Conservation (phyloP, 768 basidiomycete species). For the Kwoniella bestiolae region DNA sequence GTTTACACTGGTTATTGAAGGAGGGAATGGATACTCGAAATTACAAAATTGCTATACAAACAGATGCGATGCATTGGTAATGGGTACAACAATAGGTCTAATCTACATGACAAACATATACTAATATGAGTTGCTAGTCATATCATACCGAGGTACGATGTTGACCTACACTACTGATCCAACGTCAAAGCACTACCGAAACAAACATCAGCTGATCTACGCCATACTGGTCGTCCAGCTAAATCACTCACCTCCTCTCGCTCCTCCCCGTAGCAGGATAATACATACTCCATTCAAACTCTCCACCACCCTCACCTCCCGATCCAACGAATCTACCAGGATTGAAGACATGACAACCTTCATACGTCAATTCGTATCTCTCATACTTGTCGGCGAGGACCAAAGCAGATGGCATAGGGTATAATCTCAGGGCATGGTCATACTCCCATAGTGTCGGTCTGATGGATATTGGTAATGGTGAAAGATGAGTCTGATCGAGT, state of each 20-base stretch:
- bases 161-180: conserved; percentile 13
- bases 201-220: conserved; percentile 18
- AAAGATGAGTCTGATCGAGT: conserved; percentile 92
- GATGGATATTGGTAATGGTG: conserved; percentile 78
- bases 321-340: conserved; percentile 88
- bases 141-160: background rate
- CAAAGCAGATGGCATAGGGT: conserved; percentile 90
- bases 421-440: conserved; percentile 88
- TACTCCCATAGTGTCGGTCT: conserved; percentile 87
- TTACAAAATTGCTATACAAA: background rate
- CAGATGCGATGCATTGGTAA: background rate
- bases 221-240: conserved; percentile 68
- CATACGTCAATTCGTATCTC: conserved; percentile 92
- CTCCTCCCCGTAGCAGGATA: conserved; percentile 82
- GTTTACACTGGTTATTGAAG: background rate
- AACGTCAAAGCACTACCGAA: conserved; percentile 40
- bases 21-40: background rate
- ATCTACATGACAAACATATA: background rate
- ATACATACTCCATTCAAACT: conserved; percentile 87
- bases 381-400: conserved; percentile 96
- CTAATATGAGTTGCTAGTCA: no score
- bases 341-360: conserved; percentile 98
- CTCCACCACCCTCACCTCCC: conserved; percentile 50
- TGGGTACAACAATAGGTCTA: background rate
- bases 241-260: conserved; percentile 64